Evolutionary conservation across 2,329 filamentous ascomycete species (phyloP).

Genomic region (Hypoxylon sp.): DNA sequence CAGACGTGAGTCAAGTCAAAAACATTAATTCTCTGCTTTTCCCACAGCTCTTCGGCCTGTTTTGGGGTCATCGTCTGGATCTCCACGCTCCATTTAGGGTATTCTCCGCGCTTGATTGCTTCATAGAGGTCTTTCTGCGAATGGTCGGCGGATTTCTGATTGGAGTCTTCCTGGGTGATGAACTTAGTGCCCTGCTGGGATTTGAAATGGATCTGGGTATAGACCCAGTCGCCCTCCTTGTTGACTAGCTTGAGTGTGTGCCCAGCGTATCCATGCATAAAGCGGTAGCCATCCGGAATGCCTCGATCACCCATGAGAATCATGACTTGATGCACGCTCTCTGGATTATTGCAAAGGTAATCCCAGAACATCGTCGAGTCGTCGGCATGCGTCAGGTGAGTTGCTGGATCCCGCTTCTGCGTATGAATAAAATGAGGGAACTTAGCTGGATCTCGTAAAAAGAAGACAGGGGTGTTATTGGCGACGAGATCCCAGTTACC

Average conservation of each 20-base stretch:
- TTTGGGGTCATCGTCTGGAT: constrained; percentile 73
- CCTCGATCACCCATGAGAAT: constrained; percentile 74
- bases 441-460: constrained; percentile 78
- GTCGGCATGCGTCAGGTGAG: constrained; percentile 73
- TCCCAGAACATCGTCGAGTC: constrained; percentile 62
- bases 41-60: constrained; percentile 70
- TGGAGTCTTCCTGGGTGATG: constrained; percentile 66
- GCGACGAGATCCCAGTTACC: constrained; percentile 81
- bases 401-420: constrained; percentile 80
- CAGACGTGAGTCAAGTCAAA: constrained; percentile 78
- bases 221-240: constrained; percentile 75
- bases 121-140: constrained; percentile 73
- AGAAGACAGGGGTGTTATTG: constrained; percentile 84
- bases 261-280: constrained; percentile 75
- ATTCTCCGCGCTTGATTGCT: constrained; percentile 69
- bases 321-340: constrained; percentile 73
- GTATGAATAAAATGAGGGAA: constrained; percentile 82
- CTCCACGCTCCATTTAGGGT: constrained; percentile 72
- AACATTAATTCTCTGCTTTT: constrained; percentile 58
- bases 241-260: constrained; percentile 73
- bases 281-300: constrained; percentile 72
- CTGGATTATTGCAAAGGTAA: constrained; percentile 68
- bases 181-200: constrained; percentile 72
- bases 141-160: constrained; percentile 66
- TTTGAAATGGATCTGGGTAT: constrained; percentile 73